A percentile compares a stretch with the other conserved stretches of the same genome.
phyloP scores from a whole-genome alignment of 306 rosid genomes.

The Prunus mira region DNA sequence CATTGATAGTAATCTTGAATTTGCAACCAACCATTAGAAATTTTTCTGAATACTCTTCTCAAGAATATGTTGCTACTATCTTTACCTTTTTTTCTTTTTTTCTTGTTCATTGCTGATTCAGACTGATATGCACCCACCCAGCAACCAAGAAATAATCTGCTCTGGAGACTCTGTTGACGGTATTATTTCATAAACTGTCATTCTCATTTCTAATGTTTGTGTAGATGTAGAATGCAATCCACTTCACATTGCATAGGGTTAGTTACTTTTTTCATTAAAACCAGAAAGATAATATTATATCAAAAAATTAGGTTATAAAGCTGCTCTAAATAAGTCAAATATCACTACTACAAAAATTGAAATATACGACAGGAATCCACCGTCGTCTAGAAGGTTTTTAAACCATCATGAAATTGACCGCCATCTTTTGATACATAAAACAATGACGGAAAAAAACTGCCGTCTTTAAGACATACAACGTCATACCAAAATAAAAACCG shows the following conservation, averaged over 20 bases:
- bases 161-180: slow-evolving; percentile 97
- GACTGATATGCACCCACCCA: slow-evolving; percentile 86
- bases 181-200: slow-evolving; percentile 29
- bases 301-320: not conserved
- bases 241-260: slow-evolving; percentile 14
- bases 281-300: not conserved
- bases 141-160: slow-evolving; percentile 90
- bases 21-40: not conserved
- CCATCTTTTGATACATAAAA: no score
- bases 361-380: no score
- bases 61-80: slow-evolving; percentile 14
- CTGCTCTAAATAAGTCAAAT: not conserved
- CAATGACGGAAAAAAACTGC: no score
- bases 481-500: no score
- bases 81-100: slow-evolving; percentile 22
- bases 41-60: no score
- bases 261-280: not conserved
- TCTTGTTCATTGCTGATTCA: slow-evolving; percentile 68
- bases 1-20: not conserved
- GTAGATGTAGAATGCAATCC: slow-evolving; percentile 12
- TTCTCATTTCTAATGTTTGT: slow-evolving; percentile 13
- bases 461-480: no score
- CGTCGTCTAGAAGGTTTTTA: no score
- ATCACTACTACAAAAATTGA: no score
- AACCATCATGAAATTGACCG: no score